Percentiles rank a stretch among this genome's conserved stretches.
phyloP scores from a whole-genome alignment of 345 rosid species.

The Acer negundo region DNA sequence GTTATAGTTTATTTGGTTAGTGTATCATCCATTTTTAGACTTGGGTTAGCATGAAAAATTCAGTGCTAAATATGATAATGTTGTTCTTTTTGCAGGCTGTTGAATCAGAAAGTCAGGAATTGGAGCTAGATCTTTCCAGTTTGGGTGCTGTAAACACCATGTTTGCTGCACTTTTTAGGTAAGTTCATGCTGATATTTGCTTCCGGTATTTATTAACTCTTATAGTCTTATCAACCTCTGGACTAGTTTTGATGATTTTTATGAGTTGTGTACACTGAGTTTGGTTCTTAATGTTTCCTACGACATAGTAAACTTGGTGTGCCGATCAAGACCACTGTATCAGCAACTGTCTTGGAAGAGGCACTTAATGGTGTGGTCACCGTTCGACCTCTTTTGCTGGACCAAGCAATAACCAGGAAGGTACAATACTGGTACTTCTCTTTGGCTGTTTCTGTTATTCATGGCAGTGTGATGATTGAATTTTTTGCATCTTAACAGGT shows the following conservation, averaged over 20 bases:
- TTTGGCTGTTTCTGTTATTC: constrained; percentile 24
- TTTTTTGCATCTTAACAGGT: constrained; percentile 60
- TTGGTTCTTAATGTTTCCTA: constrained; percentile 9
- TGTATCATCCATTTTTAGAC: background rate
- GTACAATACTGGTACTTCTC: constrained; percentile 37
- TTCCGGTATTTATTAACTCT: background rate
- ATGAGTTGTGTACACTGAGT: background rate
- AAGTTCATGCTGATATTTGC: constrained; percentile 13
- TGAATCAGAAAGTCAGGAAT: constrained; percentile 74
- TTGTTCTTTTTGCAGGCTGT: constrained; percentile 56
- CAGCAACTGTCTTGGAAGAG: constrained; percentile 94
- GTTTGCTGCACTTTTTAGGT: constrained; percentile 97
- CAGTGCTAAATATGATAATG: constrained; percentile 13
- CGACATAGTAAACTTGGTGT: constrained; percentile 90
- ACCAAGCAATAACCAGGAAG: constrained; percentile 69
- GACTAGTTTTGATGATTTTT: background rate
- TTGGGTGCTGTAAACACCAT: constrained; percentile 94
- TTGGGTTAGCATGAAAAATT: constrained; percentile 7
- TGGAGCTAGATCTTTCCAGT: constrained; percentile 96
- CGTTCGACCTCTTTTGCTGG: constrained; percentile 65
- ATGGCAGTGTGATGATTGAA: constrained; percentile 23
- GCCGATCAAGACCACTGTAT: constrained; percentile 96
- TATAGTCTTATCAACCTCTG: constrained; percentile 11
- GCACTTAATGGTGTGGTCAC: constrained; percentile 83
- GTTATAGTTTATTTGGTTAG: background rate